Percentiles rank a stretch among this genome's conserved stretches.
Conservation (phyloP, 495 filamentous ascomycete genomes). For the Aspergillus funiculosus region DNA sequence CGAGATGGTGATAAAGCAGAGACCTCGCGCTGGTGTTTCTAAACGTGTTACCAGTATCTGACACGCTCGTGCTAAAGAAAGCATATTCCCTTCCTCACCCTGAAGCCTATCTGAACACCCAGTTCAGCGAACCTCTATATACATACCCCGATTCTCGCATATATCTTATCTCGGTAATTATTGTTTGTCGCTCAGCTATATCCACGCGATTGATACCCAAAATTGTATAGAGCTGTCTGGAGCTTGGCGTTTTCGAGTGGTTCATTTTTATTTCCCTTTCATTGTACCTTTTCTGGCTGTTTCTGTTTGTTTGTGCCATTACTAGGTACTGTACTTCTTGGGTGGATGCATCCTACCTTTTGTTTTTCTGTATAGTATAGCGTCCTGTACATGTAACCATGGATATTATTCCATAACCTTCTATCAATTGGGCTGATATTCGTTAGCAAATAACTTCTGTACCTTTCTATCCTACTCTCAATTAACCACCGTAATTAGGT, state of each 20-base stretch:
- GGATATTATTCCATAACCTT: background rate
- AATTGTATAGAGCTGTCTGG: constrained; percentile 36
- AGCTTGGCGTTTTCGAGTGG: constrained; percentile 29
- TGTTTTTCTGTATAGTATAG: background rate
- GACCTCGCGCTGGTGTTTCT: constrained; percentile 43
- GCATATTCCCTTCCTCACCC: constrained; percentile 2
- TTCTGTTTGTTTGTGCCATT: constrained; percentile 12
- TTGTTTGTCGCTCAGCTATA: constrained; percentile 5
- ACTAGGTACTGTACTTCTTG: constrained; percentile 1
- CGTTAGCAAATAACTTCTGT: too few species aligned
- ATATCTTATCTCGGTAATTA: constrained; percentile 5
- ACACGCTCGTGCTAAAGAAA: constrained; percentile 9
- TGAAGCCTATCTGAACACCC: constrained; percentile 2
- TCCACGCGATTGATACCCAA: constrained; percentile 35
- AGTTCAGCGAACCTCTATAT: background rate
- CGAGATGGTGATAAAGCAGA: constrained; percentile 78
- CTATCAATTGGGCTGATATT: too few species aligned
- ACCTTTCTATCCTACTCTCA: too few species aligned
- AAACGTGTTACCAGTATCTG: constrained; percentile 48
- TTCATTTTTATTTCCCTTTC: constrained; percentile 4
- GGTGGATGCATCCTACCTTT: background rate
- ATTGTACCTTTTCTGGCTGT: constrained; percentile 1
- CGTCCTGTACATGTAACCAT: background rate
- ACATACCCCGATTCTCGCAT: constrained; percentile 8
- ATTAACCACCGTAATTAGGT: too few species aligned